Conservation (phyloP, 2,329 filamentous ascomycete species). For the Phialemonium atrogriseum region DNA sequence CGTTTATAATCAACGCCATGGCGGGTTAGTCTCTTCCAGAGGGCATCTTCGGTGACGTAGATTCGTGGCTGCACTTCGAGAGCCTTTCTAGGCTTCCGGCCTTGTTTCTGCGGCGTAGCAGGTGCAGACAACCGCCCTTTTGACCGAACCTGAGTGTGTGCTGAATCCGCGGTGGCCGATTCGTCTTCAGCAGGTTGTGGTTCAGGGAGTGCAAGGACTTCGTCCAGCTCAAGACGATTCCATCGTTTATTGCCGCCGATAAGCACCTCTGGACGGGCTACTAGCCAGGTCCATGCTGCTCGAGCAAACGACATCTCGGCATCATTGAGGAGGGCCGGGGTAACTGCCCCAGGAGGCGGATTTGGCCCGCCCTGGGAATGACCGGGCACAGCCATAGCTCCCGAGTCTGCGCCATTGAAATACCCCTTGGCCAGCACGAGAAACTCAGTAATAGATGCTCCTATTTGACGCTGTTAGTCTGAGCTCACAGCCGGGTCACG, state of each 20-base stretch:
- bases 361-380: too few relatives aligned
- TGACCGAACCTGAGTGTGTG: not conserved
- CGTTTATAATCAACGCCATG: slow-evolving; percentile 51
- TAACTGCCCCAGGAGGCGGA: too few relatives aligned
- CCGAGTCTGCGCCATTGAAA: slow-evolving; percentile 1
- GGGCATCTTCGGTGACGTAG: slow-evolving; percentile 43
- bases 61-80: slow-evolving; percentile 25
- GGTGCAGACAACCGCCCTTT: not conserved
- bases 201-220: slow-evolving; percentile 29
- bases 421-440: not conserved
- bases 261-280: slow-evolving; percentile 29
- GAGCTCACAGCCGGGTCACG: too few relatives aligned
- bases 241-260: slow-evolving; percentile 26
- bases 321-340: slow-evolving; percentile 10
- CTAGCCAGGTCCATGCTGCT: slow-evolving; percentile 33
- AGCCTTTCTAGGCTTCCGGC: slow-evolving; percentile 7
- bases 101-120: slow-evolving; percentile 3
- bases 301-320: slow-evolving; percentile 26
- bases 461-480: not conserved
- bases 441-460: not conserved
- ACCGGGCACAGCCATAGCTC: too few relatives aligned
- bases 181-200: slow-evolving; percentile 7
- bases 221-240: slow-evolving; percentile 29
- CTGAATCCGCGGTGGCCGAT: not conserved
- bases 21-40: slow-evolving; percentile 53